A percentile compares a stretch with the other conserved stretches of the same genome.
These are phyloP conservation scores for Endocalyx cinctus DNA, from an alignment of 2,329 filamentous ascomycete species.

Conservation along the genomic window DNA sequence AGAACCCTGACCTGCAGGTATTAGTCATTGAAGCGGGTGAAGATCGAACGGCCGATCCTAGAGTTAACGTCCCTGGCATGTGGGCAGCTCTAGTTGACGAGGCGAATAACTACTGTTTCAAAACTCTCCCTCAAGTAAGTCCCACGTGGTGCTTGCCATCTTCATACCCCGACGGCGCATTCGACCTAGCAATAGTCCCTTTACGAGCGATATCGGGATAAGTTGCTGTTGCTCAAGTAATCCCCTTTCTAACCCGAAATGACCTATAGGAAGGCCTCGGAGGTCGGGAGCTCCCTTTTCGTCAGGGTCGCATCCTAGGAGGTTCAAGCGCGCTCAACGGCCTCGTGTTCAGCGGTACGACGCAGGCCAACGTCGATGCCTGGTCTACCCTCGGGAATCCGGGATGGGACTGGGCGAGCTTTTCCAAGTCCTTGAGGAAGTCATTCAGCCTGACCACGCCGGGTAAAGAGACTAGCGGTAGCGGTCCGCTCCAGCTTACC, in stretches of 20 bases:
- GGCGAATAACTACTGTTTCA: too few relatives aligned
- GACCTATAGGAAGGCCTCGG: constrained; percentile 4
- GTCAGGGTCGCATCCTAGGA: constrained; percentile 9
- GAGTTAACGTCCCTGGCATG: not conserved
- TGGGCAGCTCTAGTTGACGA: too few relatives aligned
- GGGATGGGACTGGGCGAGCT: constrained; percentile 13
- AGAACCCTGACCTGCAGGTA: constrained; percentile 1
- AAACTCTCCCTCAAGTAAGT: too few relatives aligned
- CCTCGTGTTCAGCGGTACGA: constrained; percentile 4
- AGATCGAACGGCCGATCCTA: not conserved
- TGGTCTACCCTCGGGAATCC: constrained; percentile 12
- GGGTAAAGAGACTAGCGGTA: too few relatives aligned
- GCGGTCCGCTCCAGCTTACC: not conserved
- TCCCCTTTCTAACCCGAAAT: not conserved
- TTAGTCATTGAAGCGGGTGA: constrained; percentile 6
- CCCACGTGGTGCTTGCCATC: too few relatives aligned
- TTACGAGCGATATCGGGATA: constrained; percentile 2
- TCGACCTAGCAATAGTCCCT: not conserved
- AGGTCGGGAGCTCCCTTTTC: constrained; percentile 6
- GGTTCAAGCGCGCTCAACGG: constrained; percentile 13
- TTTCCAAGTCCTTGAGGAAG: constrained; percentile 8
- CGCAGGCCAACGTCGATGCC: constrained; percentile 8
- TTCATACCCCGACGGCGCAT: too few relatives aligned
- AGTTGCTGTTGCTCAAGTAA: constrained; percentile 6
- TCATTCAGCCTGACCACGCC: constrained; percentile 1